phyloP scores from a whole-genome alignment of 106 monocot genomes.

The Xerophyta viscosa region DNA sequence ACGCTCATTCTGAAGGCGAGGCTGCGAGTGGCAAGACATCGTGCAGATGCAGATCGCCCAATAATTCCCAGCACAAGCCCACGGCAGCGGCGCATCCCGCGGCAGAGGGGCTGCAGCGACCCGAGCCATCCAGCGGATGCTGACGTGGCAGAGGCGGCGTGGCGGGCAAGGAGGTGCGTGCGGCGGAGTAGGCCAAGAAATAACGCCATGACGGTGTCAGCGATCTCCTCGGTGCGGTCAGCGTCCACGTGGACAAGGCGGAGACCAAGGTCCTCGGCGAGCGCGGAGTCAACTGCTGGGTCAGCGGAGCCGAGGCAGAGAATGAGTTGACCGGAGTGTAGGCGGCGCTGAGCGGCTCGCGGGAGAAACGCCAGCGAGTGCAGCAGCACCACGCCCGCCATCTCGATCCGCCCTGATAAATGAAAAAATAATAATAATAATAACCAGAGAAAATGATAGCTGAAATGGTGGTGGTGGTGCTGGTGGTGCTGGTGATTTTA shows the following conservation, averaged over 20 bases:
- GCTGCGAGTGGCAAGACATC: conserved; percentile 74
- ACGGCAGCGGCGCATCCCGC: conserved; percentile 83
- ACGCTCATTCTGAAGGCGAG: conserved; percentile 91
- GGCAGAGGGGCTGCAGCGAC: conserved; percentile 69
- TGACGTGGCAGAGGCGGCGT: conserved; percentile 52
- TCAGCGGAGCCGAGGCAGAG: conserved; percentile 90
- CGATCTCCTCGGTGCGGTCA: conserved; percentile 75
- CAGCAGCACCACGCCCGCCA: conserved; percentile 64
- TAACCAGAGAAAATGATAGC: no score
- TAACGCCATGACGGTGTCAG: conserved; percentile 90
- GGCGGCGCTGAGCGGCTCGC: conserved; percentile 82
- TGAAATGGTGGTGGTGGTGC: no score
- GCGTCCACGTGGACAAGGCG: conserved; percentile 79
- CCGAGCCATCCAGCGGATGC: conserved; percentile 59
- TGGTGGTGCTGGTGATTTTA: no score
- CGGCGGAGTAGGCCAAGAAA: conserved; percentile 67
- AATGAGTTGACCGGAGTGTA: conserved; percentile 77
- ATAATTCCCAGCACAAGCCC: conserved; percentile 88
- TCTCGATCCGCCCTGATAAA: conserved; percentile 38
- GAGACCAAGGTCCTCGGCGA: conserved; percentile 83
- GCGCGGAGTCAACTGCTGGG: conserved; percentile 69
- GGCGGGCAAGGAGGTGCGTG: conserved; percentile 63
- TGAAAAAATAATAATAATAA: no score
- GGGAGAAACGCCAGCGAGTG: conserved; percentile 86
- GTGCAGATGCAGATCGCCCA: conserved; percentile 61